These are phyloP conservation scores for Orbilia quercus DNA, from an alignment of 2,329 filamentous ascomycete genomes.

Conservation along the genomic window DNA sequence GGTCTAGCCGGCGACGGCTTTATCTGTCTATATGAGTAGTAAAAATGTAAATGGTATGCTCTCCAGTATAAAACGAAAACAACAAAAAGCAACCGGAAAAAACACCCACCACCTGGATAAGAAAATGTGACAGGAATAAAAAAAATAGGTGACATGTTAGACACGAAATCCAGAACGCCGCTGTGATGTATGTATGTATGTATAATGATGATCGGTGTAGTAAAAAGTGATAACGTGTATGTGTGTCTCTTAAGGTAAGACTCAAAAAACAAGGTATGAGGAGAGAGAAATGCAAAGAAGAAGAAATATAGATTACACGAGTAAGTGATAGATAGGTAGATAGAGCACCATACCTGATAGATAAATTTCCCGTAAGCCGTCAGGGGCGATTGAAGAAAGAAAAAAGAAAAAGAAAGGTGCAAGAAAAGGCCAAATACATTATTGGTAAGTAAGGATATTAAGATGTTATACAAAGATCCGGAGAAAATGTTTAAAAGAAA, in stretches of 20 bases:
- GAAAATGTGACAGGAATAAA: conserved; percentile 9
- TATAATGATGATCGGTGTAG: conserved; percentile 35
- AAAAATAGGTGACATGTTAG: conserved; percentile 7
- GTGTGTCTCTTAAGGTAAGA: conserved; percentile 3
- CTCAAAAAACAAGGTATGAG: conserved; percentile 1
- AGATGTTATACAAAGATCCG: conserved; percentile 40
- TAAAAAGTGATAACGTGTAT: conserved; percentile 4
- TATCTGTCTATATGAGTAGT: conserved; percentile 24
- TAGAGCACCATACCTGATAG: neutral
- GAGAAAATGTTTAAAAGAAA: too few species aligned
- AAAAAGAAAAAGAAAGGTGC: neutral
- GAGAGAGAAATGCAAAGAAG: conserved; percentile 7
- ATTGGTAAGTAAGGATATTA: conserved; percentile 41
- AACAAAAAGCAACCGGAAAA: too few species aligned
- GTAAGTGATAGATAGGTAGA: conserved; percentile 25
- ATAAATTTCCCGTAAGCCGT: neutral
- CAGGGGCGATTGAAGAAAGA: neutral
- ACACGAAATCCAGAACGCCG: conserved; percentile 54
- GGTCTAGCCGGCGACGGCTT: conserved; percentile 46
- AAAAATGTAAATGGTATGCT: neutral
- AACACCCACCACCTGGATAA: conserved; percentile 16
- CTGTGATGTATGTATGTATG: conserved; percentile 34
- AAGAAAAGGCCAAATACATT: conserved; percentile 48
- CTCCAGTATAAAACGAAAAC: conserved; percentile 16
- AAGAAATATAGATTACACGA: conserved; percentile 25